phyloP scores from a whole-genome alignment of 176 grass and related monocot species.

The Aegilops umbellulata region DNA sequence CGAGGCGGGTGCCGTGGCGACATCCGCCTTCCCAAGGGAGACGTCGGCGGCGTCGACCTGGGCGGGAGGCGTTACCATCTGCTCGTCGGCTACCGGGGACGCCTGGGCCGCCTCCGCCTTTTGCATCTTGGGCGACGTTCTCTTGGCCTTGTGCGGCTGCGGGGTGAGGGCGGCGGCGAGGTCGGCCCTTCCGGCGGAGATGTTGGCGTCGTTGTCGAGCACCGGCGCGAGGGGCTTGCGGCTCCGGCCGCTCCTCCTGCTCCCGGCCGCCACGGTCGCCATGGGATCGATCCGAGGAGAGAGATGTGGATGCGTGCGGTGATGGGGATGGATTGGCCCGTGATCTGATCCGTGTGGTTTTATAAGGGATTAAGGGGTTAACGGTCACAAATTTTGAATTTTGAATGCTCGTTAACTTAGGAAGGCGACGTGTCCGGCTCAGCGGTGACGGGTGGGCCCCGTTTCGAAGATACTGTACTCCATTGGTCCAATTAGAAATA shows the following conservation, averaged over 20 bases:
- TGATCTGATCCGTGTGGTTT: not conserved
- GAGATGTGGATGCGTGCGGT: not conserved
- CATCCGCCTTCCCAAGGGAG: not conserved
- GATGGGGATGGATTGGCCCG: not conserved
- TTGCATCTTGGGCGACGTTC: slow-evolving; percentile 23
- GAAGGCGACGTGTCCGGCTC: not conserved
- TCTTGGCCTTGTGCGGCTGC: slow-evolving; percentile 47
- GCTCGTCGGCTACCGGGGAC: slow-evolving; percentile 28
- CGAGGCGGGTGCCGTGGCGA: not conserved
- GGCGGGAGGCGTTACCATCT: not conserved
- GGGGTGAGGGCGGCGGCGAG: not conserved
- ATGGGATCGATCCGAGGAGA: slow-evolving; percentile 10
- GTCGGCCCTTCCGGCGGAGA: slow-evolving; percentile 51
- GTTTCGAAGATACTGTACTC: not conserved
- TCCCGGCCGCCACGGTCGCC: slow-evolving; percentile 34
- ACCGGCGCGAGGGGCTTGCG: slow-evolving; percentile 63
- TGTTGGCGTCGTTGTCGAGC: slow-evolving; percentile 71
- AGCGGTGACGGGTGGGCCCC: not conserved
- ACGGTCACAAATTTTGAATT: slow-evolving; percentile 56
- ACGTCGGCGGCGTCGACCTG: not conserved
- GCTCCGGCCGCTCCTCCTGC: slow-evolving; percentile 49
- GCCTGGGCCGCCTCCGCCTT: not conserved
- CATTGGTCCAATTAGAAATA: too few relatives aligned
- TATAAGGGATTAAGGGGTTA: slow-evolving; percentile 19
- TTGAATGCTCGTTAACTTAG: slow-evolving; percentile 25